Base-by-base conservation (phyloP, 371 early-diverging fungal genomes). In the Mucor indicus region DNA sequence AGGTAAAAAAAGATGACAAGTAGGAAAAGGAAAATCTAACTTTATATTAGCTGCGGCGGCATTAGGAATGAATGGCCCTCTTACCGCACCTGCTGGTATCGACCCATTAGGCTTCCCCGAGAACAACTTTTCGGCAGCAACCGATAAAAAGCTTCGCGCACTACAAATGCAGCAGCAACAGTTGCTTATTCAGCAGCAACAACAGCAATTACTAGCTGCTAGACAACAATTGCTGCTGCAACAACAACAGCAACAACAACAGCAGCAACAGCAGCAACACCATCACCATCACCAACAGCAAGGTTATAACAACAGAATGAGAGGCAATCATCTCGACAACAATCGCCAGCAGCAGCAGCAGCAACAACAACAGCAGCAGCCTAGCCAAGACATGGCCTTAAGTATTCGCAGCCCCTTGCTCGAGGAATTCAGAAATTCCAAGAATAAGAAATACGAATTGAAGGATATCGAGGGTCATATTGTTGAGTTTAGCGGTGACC, bases 401-500 rank as follows among this genome's bases (percentile, higher is more conserved):
- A 80, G 76, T 11, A 79, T 84, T 38, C 87, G 95, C 41, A 91
- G 92, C 60, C 77, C 83, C 3, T 58, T 94, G 24, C 74, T 98
- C 40, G 96, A 96, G 47, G 98, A 96, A 55, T 98, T 98, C 66
- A 79, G 95, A 55, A 90, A 84, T 65, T 91, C 91, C 73, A 95
- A 95, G 80, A 90, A 77, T 65, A 87, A 86, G 61, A 95, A 92
- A 65, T 94, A 88, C 62, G 96, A 98, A 64, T 77, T 98, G 32
- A 80, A 83, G 81, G 98, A 98, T 60, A 92, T 98, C 72, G 80
- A 80, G 32, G 91, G 89, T n/a, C 84, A 88, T 66, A 87, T 96
- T 61, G 96, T 95, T 16, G 98, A 96, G 62, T 97, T 99, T 50
- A 92, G 95, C 57, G 94, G 96, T 49, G 99, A 99, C 75, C 99